Evolutionary conservation across 768 basidiomycete genomes (phyloP), one percentile per base, ranked within the genome.

Genomic region (Rhizopogon salebrosus): DNA sequence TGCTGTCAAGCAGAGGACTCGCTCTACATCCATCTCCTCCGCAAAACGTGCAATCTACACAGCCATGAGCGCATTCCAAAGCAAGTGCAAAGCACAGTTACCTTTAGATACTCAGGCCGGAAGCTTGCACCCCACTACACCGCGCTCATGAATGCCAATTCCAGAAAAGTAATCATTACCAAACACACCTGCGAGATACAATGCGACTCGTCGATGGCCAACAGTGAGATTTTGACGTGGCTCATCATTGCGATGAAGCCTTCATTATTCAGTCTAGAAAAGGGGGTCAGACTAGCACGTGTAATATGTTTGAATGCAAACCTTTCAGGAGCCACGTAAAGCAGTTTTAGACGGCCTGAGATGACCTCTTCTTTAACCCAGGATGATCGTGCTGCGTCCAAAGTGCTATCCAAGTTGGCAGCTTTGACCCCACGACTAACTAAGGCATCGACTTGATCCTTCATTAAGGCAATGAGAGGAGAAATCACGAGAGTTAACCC

Each of bases 201-300:
- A 51, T 79, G 77, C 1, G 75, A 73, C 57, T 79, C 77, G 48
- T 80, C 78, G 1, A 80, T 72, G 0, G 79, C 78, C 1, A 80
- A 64, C 0, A 80, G 63, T 1, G 75, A 70, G 9, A 80, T 73
- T 37, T 67, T 69, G 31, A 76, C 70, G 10, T 63, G 59, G 7
- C 59, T 54, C 67, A 80, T 76, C 70, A 80, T 65, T n/a, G 70
- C 54, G 9, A 74, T 55, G 60, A 77, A 74, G 0, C 66, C 57
- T 56, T 78, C 77, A 55, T 77, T 78, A 60, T 76, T 77, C 24
- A 78, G 60, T 42, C 75, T 74, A 45, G 11, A 38, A 7, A 10
- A 36, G 10, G 16, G 11, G 3, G 18, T 24, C 9, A 48, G 16
- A 13, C 34, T 11, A 37, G 41, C 27, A 37, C 43, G 29, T 43